Conservation (phyloP, 2,329 filamentous ascomycete species). For the Calonectria pauciramosa region DNA sequence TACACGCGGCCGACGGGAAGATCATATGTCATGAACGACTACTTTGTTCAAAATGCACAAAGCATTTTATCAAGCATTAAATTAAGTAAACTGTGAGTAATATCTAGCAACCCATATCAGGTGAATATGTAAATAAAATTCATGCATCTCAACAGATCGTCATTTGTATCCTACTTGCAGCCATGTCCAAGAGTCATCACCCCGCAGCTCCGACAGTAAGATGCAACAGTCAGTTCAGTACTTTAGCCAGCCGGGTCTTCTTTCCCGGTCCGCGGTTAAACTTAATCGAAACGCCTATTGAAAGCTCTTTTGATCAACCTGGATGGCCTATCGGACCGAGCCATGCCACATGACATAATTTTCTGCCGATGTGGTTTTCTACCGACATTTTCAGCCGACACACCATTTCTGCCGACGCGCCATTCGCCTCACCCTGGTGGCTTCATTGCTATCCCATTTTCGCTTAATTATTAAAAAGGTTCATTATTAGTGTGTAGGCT, state of each 20-base stretch:
- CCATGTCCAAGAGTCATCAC: not conserved
- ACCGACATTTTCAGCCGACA: not conserved
- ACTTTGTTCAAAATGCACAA: not conserved
- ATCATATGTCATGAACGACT: not conserved
- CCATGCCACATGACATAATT: not conserved
- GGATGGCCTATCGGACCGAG: not conserved
- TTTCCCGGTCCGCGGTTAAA: slow-evolving; percentile 1
- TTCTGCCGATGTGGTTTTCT: not conserved
- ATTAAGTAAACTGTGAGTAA: not conserved
- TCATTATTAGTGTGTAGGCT: not conserved
- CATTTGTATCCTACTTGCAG: not conserved
- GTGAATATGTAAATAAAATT: not conserved
- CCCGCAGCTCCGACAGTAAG: not conserved
- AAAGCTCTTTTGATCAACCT: not conserved
- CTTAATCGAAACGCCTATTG: not conserved
- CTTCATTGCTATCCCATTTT: not conserved
- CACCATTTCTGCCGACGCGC: not conserved
- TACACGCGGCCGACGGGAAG: not conserved
- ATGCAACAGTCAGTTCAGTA: not conserved
- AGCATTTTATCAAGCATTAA: not conserved
- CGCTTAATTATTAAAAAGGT: not conserved
- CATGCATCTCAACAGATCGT: not conserved
- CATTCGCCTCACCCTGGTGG: not conserved
- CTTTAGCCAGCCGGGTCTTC: not conserved
- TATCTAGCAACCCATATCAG: not conserved